phyloP scores from a whole-genome alignment of 768 basidiomycete species.

The Suillus paluster region DNA sequence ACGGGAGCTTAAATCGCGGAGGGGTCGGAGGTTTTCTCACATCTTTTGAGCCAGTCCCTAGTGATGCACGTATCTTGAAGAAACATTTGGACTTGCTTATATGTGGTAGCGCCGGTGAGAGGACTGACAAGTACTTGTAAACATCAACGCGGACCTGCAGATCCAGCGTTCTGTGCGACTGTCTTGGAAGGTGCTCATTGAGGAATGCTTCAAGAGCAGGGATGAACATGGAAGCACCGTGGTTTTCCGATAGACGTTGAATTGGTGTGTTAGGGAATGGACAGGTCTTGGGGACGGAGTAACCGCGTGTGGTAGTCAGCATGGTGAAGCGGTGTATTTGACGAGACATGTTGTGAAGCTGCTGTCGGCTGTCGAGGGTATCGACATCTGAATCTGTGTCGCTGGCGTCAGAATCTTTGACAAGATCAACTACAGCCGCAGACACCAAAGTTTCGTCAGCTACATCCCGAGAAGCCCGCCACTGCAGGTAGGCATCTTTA shows the following conservation, averaged over 20 bases:
- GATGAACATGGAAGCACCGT: neutral
- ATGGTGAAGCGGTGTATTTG: no score
- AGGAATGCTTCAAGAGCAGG: neutral
- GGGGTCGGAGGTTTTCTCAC: neutral
- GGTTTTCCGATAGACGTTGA: neutral
- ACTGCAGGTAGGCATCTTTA: no score
- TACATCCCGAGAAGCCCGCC: no score
- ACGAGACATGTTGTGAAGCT: no score
- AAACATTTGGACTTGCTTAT: neutral
- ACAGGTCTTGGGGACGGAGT: neutral
- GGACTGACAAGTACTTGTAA: neutral
- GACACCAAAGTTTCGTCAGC: no score
- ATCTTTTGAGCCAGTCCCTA: neutral
- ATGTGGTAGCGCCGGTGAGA: neutral
- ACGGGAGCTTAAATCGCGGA: neutral
- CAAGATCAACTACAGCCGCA: no score
- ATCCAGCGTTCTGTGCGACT: neutral
- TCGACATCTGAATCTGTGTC: no score
- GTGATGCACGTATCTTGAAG: slow-evolving; percentile 2
- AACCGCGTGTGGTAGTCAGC: neutral
- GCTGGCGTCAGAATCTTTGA: no score
- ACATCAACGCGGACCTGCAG: neutral
- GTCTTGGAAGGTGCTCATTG: neutral
- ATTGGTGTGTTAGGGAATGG: neutral
- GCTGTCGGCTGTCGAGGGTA: no score